Base-by-base conservation (phyloP, 371 early-diverging fungal species). In the Mucor velutinosus region DNA sequence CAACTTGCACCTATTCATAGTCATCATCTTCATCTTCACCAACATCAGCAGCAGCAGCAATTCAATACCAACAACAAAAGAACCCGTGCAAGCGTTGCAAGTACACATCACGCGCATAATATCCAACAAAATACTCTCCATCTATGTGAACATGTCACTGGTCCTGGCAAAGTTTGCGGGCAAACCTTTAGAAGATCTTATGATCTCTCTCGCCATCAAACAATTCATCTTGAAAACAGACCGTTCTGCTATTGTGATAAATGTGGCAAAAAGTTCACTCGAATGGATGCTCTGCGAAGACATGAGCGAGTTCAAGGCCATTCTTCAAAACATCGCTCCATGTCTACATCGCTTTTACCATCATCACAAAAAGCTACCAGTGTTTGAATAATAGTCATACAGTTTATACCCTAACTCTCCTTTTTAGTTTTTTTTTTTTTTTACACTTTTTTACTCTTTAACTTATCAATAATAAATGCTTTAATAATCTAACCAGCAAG, bases 231-330 rank as follows among this genome's bases (percentile, higher is more conserved):
- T 30, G 74, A 78, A 57, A 80, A 82, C 41, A 62, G 83, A 33
- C 78, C 80, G 0, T 78, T 80, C 58, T 82, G 76, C 51, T 75
- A 75, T 37, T 82, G 83, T 37, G 62, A 74, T 27, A 71, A 74
- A 58, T 82, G 83, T 65, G 78, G 80, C 45, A 82, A 79, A 66
- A 76, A 72, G 43, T 82, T 82, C 60, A 82, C 83, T 37, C 60
- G 83, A 7, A 79, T 78, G 76, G 83, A 82, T 74, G 83, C 83
- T 3, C 43, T 82, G n/a, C 72, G 83, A 43, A 72, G 83, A 29
- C 83, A 82, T 69, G 83, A 82, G 66, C 64, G 80, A 30, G 78
- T 80, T 7, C 83, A 82, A 55, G 76, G 78, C 3, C 83, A 82
- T 60, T 39, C 56, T 45, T 65, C 65, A 10, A 49, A 65, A 25